Evolutionary conservation across 306 rosid species (phyloP), one percentile per base, ranked within the genome.

Genomic region (Datisca glomerata): DNA sequence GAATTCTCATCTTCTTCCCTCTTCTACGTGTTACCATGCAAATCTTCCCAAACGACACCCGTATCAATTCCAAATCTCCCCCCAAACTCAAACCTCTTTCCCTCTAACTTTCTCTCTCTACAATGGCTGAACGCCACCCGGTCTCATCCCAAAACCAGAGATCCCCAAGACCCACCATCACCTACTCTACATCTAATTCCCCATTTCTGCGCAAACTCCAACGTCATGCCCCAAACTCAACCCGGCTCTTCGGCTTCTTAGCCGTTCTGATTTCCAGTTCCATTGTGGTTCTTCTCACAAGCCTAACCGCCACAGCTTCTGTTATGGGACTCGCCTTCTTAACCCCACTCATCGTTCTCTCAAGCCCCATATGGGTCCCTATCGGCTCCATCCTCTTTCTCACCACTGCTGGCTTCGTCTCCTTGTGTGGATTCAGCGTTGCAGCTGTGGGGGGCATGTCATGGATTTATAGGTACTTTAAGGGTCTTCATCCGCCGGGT

Each of bases 321-420:
- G 41, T 46, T 22, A 2, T 80, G 5, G 63, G 57, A 4, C 23
- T 83, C 21, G 31, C 80, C 44, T 29, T 80, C 23, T 41, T 72
- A 54, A 32, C 78, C 1, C 95, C 95, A 0, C 16, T 89, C 16
- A 54, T 89, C 45, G 37, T 89, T 20, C 0, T 83, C 0, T 69
- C 86, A 0, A 74, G 73, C 57, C 97, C 97, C 2, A 36, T 89
- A 21, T 89, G 97, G 97, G 53, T 77, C 23, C 95, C 97, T 0
- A 24, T 71, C 0, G 68, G 47, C 3, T 41, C 63, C 7, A 0
- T 70, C 5, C 24, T 74, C 41, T 59, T 74, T 45, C 13, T 75
- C 22, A 1, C 20, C 14, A n/a, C 67, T 0, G 69, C 74, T 0
- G 83, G 43, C 0, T 53, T 83, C 53, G 13, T 82, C n/a, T 57